Evolutionary conservation across 345 rosid species (phyloP), one percentile per base, ranked within the genome.

Genomic region (Rhodomyrtus tomentosa): DNA sequence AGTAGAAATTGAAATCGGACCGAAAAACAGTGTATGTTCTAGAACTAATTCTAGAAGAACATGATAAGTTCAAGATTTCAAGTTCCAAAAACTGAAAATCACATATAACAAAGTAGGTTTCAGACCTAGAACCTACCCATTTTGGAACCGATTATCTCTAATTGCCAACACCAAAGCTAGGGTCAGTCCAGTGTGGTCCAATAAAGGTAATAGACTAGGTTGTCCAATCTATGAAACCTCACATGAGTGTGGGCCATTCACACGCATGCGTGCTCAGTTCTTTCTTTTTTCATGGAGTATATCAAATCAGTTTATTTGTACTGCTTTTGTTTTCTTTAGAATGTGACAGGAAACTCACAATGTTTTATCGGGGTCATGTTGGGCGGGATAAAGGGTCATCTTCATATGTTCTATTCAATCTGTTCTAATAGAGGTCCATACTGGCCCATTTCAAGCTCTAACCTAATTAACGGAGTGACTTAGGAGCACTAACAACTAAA

Each of bases 201-300:
- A 55, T 0, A 25, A 5, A 55, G 32, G 7, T 25, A 4, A 55
- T 11, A 55, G 16, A 10, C 7, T 0, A 11, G 15, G 50, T 1
- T 58, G 32, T 55, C 32, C 15, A 25, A 0, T 25, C 29, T 55
- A n/a, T 55, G 1, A 25, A 25, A 29, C 5, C 62, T 13, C 7
- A 0, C 7, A 25, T 29, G 4, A 0, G 0, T 4, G 59, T 2
- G 3, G 15, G 1, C 59, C 0, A 0, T 56, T 56, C 62, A 56
- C 32, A 12, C 32, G 12, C 18, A n/a, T 0, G 15, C 0, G 1
- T 8, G 1, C 27, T 6, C 38, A 2, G 0, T 58, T 6, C 38
- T 5, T 27, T 58, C 2, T 0, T 58, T 56, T 13, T 16, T 58
- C 72, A 14, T 0, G 9, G 10, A 6, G 6, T 58, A 5, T 10